Evolutionary conservation across 345 rosid genomes (phyloP), one percentile per base, ranked within the genome.

Genomic region (Geranium brycei): DNA sequence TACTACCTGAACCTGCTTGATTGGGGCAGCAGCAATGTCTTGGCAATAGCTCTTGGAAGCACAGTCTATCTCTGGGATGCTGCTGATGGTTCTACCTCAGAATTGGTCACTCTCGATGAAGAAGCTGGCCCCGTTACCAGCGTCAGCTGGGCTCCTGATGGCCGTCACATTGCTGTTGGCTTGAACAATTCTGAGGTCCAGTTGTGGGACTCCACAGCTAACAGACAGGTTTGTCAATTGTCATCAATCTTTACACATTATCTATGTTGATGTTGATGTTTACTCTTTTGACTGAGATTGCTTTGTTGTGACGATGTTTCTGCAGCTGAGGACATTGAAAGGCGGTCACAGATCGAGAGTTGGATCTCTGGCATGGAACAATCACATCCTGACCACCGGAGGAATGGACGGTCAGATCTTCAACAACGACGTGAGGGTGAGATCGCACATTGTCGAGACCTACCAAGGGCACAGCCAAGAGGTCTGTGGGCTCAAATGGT

Each of bases 141-240:
- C 35, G 79, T 84, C 13, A 78, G 58, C 61, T 82, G 82, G 87
- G 81, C 87, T 35, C 86, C 81, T 2, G 81, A 79, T 69, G 86
- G 84, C 4, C 69, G 69, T 3, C 67, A 66, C 19, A 68, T 84
- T 32, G 89, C 83, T 3, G 17, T 84, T 35, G 86, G 86, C 59
- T 64, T 80, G 56, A 74, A 79, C 66, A 80, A 82, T 68, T 79
- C 81, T 19, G 75, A 80, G 28, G 84, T 84, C 14, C 84, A 78
- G 38, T n/a, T 84, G 23, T 76, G 83, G 83, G 89, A 84, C 68
- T 73, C 64, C 18, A 35, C 72, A 61, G 51, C 80, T 51, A 72
- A 75, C 31, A 38, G 59, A 64, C 78, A 68, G 79, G 79, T 71
- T 60, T 65, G 51, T 41, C 8, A 53, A 19, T 40, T 66, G 57